Base-by-base conservation (phyloP, 805 yeast genomes). In the Kazachstania bromeliacearum region DNA sequence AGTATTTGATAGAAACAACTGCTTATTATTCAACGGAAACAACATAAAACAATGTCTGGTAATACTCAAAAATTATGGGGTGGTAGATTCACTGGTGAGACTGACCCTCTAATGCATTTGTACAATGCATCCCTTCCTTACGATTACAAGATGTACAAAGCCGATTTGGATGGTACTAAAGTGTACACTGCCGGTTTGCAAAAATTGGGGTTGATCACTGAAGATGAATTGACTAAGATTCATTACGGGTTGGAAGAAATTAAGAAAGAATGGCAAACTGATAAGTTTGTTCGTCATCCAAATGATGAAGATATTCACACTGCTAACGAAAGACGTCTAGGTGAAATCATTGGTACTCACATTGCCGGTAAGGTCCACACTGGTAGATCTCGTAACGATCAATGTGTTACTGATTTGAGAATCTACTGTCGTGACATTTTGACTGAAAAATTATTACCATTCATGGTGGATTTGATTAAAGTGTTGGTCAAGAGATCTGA, bases 351-450 rank as follows among this genome's bases (percentile, higher is more conserved):
- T 52, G 99, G 98, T 38, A 78, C 77, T 52, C 77, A 76, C 37
- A 89, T 92, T 57, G 84, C 97, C 12, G 99, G 99, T 28, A 92
- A 92, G 54, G 97, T 92, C 21, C 99, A 92, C 61, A 92, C 99
- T n/a, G 99, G 99, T 43, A 77, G 99, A 58, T 84, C 95, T 32
- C 79, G 99, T 71, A 92, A 92, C 55, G 99, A 92, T 61, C 99
- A 92, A 67, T 96, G 88, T 35, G 98, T 96, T 31, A 89, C 97
- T n/a, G 98, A 92, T 57, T 85, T 92, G 95, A 75, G 99, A 62
- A 75, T 92, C 19, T 89, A 75, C 48, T 96, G 92, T 38, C 79
- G 96, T 53, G 88, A 79, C 50, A 73, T 77, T 45, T 66, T 92
- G 44, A 57, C 52, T 14, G 70, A 65, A n/a, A 69, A 79, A 51